Percentiles rank a stretch among this genome's conserved stretches.
Evolutionary conservation across 2,329 filamentous ascomycete genomes (phyloP).

Genomic region (Ascochyta rabiei): DNA sequence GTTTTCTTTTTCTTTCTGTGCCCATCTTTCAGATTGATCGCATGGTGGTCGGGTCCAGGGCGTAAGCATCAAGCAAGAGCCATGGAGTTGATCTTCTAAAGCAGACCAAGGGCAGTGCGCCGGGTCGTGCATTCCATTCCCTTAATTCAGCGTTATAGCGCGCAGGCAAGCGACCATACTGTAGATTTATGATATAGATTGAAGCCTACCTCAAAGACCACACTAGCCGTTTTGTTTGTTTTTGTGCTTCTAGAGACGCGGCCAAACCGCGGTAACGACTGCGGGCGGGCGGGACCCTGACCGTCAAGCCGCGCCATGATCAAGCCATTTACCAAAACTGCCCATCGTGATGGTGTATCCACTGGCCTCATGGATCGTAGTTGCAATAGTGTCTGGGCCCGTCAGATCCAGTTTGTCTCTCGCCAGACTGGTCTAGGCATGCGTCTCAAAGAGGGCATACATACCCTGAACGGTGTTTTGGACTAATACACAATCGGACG

Average conservation of each 20-base stretch:
- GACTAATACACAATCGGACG: conserved; percentile 6
- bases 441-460: conserved; percentile 1
- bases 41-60: background rate
- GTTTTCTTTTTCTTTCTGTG: background rate
- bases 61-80: background rate
- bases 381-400: background rate
- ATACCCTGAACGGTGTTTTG: background rate
- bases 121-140: conserved; percentile 9
- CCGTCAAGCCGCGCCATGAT: background rate
- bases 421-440: background rate
- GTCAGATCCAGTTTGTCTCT: background rate
- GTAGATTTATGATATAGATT: conserved; percentile 2
- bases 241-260: background rate
- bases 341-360: background rate
- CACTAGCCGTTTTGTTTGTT: no score
- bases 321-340: background rate
- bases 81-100: background rate
- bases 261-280: conserved; percentile 3
- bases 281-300: conserved; percentile 6
- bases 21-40: background rate
- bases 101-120: conserved; percentile 21
- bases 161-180: background rate
- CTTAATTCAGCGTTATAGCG: conserved; percentile 2
- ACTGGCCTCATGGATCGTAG: background rate
- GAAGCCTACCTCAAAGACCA: background rate